Evolutionary conservation across 495 filamentous ascomycete genomes (phyloP).

Genomic region (Xylaria acuta): DNA sequence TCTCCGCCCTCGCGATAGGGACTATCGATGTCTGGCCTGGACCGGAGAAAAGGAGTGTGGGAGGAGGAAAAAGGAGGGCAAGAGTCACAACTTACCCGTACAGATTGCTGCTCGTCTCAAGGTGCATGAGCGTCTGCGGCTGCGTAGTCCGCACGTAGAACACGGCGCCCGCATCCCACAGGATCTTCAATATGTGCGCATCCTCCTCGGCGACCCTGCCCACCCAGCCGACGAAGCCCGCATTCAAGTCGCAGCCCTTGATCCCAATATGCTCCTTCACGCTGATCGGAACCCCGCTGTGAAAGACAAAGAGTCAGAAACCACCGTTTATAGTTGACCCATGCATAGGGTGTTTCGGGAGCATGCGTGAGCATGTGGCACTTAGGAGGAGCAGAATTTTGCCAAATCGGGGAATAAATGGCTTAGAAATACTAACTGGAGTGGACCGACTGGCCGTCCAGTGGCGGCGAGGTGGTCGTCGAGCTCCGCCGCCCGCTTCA

Average conservation of each 20-base stretch:
- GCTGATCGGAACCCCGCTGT: constrained; percentile 69
- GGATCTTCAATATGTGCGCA: constrained; percentile 53
- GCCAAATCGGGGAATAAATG: too few relatives aligned
- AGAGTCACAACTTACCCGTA: constrained; percentile 57
- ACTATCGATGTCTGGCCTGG: too few relatives aligned
- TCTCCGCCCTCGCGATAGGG: not conserved
- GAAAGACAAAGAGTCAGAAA: too few relatives aligned
- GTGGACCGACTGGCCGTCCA: constrained; percentile 61
- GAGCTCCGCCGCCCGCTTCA: constrained; percentile 61
- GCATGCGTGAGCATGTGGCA: too few relatives aligned
- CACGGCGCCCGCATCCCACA: constrained; percentile 55
- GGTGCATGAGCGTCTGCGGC: constrained; percentile 67
- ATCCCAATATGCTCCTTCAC: constrained; percentile 72
- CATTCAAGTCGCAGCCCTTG: constrained; percentile 58
- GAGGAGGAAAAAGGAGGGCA: not conserved
- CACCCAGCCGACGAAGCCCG: constrained; percentile 55
- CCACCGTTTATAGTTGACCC: too few relatives aligned
- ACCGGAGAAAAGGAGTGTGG: too few relatives aligned
- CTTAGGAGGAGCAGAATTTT: too few relatives aligned
- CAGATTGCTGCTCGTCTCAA: constrained; percentile 62
- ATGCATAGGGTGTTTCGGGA: too few relatives aligned
- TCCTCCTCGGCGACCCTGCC: constrained; percentile 48
- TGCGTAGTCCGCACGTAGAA: constrained; percentile 62
- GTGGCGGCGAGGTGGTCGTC: constrained; percentile 59
- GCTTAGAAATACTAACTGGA: too few relatives aligned